A percentile compares a stretch with the other conserved stretches of the same genome.
These are phyloP conservation scores for Aspergillus sp. DNA, from an alignment of 2,329 filamentous ascomycete species.

Conservation along the genomic window DNA sequence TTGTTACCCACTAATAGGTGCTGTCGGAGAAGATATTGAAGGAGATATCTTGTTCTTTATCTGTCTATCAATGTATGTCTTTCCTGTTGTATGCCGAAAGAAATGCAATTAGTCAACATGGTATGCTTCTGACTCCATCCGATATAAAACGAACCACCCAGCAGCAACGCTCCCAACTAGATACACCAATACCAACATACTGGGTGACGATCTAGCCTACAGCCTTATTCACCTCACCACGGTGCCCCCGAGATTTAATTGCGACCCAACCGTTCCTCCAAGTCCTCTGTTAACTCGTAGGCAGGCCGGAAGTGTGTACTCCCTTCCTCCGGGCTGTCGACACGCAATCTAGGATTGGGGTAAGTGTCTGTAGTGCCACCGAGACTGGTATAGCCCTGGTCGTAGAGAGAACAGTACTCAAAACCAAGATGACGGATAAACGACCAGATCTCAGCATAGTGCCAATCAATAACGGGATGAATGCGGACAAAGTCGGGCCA, in stretches of 20 bases:
- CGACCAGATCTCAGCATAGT: slow-evolving; percentile 89
- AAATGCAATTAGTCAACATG: not conserved
- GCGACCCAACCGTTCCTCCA: slow-evolving; percentile 71
- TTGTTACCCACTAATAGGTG: not conserved
- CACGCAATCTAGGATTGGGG: slow-evolving; percentile 70
- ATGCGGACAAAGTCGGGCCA: slow-evolving; percentile 93
- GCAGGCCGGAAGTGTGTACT: slow-evolving; percentile 57
- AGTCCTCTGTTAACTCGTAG: slow-evolving; percentile 67
- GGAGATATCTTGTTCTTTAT: slow-evolving; percentile 12
- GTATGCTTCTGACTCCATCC: not conserved
- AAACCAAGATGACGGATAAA: slow-evolving; percentile 68
- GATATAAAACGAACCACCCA: not conserved
- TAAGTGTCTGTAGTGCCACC: slow-evolving; percentile 83
- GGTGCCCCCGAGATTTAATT: slow-evolving; percentile 35
- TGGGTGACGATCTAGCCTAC: not conserved
- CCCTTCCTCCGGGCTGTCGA: slow-evolving; percentile 15
- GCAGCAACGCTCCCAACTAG: not conserved
- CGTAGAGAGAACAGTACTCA: slow-evolving; percentile 81
- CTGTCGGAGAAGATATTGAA: slow-evolving; percentile 3
- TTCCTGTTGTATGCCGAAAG: not conserved
- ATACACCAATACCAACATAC: not conserved
- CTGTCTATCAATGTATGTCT: slow-evolving; percentile 19
- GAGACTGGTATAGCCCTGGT: slow-evolving; percentile 83
- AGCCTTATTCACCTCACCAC: too few species aligned
- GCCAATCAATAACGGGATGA: slow-evolving; percentile 96